These are phyloP conservation scores for Lippia alba DNA, from an alignment of 305 asterid species.

Conservation along the genomic window DNA sequence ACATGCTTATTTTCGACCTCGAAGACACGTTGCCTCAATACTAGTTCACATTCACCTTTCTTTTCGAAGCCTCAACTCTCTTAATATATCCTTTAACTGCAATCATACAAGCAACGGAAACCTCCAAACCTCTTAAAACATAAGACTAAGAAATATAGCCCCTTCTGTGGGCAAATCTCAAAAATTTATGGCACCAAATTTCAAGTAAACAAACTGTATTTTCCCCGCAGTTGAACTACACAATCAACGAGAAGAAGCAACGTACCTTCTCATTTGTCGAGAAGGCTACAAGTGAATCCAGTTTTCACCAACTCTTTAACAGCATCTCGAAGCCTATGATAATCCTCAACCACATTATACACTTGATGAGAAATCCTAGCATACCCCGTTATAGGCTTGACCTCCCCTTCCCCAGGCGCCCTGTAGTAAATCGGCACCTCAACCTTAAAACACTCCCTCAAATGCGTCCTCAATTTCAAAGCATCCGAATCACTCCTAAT, in stretches of 20 bases:
- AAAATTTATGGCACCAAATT: too few species aligned
- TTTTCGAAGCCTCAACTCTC: neutral
- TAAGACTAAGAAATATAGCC: too few species aligned
- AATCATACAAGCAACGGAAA: neutral
- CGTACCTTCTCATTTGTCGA: slow-evolving; percentile 44
- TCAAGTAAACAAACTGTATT: neutral
- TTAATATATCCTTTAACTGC: neutral
- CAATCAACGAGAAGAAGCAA: neutral
- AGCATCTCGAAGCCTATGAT: slow-evolving; percentile 73
- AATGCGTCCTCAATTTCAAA: slow-evolving; percentile 61
- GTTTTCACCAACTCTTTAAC: slow-evolving; percentile 57
- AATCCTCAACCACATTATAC: slow-evolving; percentile 72
- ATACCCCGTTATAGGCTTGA: slow-evolving; percentile 62
- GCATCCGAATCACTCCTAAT: slow-evolving; percentile 58
- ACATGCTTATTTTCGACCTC: neutral
- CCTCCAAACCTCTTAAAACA: neutral
- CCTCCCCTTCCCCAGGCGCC: slow-evolving; percentile 58
- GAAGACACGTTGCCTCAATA: neutral
- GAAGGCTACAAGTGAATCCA: slow-evolving; percentile 57
- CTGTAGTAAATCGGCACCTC: slow-evolving; percentile 80
- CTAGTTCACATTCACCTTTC: neutral
- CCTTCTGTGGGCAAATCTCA: too few species aligned
- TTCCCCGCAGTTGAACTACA: neutral
- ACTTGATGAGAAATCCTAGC: slow-evolving; percentile 94
- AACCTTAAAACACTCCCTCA: slow-evolving; percentile 62